Conservation (phyloP, 306 rosid species). For the Trichosanthes truncata region DNA sequence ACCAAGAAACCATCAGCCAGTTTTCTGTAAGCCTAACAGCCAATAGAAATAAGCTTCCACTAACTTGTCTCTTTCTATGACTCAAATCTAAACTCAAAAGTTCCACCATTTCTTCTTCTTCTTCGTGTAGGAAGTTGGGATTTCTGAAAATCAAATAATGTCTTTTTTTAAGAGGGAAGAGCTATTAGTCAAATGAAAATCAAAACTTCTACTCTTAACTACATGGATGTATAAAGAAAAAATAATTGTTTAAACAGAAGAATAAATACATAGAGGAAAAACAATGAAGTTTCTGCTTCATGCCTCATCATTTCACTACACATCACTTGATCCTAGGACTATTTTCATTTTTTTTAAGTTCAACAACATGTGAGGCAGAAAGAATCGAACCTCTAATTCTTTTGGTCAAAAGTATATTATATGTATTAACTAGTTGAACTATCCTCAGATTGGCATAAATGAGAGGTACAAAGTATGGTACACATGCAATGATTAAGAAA, state of each 20-base stretch:
- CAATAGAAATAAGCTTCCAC: not conserved
- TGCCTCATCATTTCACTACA: not conserved
- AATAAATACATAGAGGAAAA: not conserved
- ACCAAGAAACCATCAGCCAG: not conserved
- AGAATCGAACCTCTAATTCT: too few relatives aligned
- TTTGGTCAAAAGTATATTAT: not conserved
- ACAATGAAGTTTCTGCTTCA: not conserved
- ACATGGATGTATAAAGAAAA: not conserved
- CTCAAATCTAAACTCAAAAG: slow-evolving; percentile 17
- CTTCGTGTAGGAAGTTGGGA: slow-evolving; percentile 31
- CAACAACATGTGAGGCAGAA: not conserved
- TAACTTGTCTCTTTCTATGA: too few relatives aligned
- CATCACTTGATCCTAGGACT: not conserved
- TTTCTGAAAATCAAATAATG: slow-evolving; percentile 18
- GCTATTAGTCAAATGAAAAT: not conserved
- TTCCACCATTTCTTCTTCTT: slow-evolving; percentile 89
- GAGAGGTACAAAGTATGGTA: not conserved
- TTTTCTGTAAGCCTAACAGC: not conserved
- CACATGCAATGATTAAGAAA: not conserved
- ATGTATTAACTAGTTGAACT: not conserved
- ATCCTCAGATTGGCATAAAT: not conserved
- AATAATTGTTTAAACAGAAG: not conserved
- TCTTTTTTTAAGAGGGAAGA: not conserved
- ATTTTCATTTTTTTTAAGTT: not conserved
- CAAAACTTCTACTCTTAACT: not conserved